phyloP scores from a whole-genome alignment of 495 filamentous ascomycete species.

The Podospora tetraspora region DNA sequence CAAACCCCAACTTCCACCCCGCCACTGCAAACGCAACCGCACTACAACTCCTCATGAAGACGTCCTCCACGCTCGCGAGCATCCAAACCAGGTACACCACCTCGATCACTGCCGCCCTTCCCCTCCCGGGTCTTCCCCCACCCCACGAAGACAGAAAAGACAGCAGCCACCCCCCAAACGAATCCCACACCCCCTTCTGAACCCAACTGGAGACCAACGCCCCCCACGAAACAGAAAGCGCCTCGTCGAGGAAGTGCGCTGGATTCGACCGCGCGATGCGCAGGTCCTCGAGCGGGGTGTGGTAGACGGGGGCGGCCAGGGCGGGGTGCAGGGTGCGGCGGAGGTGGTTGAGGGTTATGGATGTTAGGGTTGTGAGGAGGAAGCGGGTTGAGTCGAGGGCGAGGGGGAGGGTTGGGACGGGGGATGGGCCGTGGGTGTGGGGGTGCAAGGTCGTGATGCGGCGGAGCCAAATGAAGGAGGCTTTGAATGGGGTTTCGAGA shows the following conservation, averaged over 20 bases:
- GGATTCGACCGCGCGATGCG: constrained; percentile 23
- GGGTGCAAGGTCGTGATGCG: neutral
- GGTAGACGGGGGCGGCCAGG: constrained; percentile 13
- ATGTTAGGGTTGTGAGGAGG: constrained; percentile 10
- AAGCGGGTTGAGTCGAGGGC: constrained; percentile 9
- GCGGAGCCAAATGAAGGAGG: neutral
- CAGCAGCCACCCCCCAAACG: neutral
- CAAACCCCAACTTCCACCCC: constrained; percentile 13
- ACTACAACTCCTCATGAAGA: constrained; percentile 16
- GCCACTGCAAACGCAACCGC: constrained; percentile 19
- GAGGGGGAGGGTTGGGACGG: neutral
- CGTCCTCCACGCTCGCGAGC: constrained; percentile 17
- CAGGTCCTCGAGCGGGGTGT: constrained; percentile 23
- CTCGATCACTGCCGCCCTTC: neutral
- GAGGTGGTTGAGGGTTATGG: constrained; percentile 23
- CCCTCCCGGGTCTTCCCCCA: neutral
- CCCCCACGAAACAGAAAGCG: constrained; percentile 9
- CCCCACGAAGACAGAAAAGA: neutral
- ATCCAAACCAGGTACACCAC: constrained; percentile 20
- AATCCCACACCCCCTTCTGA: constrained; percentile 10
- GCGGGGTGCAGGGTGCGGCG: constrained; percentile 18
- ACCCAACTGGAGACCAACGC: constrained; percentile 1
- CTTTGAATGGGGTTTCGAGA: neutral
- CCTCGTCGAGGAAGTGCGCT: constrained; percentile 20
- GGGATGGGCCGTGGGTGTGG: no score